These are phyloP conservation scores for Rhizophora mangle DNA, from an alignment of 345 rosid species.

Conservation along the genomic window DNA sequence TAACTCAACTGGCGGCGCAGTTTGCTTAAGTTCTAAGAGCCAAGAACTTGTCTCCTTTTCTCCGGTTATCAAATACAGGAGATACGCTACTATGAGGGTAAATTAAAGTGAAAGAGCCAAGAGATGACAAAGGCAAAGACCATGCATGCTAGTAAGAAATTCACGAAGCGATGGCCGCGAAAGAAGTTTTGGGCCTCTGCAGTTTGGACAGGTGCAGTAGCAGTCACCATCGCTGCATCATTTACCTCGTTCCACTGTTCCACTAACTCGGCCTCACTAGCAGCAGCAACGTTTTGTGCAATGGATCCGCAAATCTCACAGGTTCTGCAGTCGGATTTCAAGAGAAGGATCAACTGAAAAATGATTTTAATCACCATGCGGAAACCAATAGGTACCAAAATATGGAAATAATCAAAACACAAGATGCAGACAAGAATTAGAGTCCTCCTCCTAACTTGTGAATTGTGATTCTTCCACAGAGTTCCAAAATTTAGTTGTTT, in stretches of 20 bases:
- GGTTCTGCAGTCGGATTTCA: conserved; percentile 45
- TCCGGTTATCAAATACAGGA: conserved; percentile 2
- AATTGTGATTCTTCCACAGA: too few relatives aligned
- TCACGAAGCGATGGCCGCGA: conserved; percentile 82
- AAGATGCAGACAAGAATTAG: background rate
- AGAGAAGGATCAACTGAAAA: background rate
- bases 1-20: background rate
- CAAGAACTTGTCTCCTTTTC: background rate
- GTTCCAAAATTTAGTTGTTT: too few relatives aligned
- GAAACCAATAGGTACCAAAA: background rate
- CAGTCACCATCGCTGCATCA: conserved; percentile 33
- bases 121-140: conserved; percentile 91
- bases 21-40: background rate
- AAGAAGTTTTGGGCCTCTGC: conserved; percentile 54
- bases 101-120: conserved; percentile 92
- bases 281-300: conserved; percentile 62
- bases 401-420: background rate
- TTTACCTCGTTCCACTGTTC: conserved; percentile 45
- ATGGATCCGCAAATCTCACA: conserved; percentile 93
- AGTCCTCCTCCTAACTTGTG: too few relatives aligned
- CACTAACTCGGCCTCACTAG: conserved; percentile 42
- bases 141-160: conserved; percentile 87
- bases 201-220: conserved; percentile 26
- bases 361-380: background rate
- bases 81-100: conserved; percentile 40